Percentiles rank a stretch among this genome's conserved stretches.
phyloP scores from a whole-genome alignment of 495 filamentous ascomycete species.

The Glonium stellatum region DNA sequence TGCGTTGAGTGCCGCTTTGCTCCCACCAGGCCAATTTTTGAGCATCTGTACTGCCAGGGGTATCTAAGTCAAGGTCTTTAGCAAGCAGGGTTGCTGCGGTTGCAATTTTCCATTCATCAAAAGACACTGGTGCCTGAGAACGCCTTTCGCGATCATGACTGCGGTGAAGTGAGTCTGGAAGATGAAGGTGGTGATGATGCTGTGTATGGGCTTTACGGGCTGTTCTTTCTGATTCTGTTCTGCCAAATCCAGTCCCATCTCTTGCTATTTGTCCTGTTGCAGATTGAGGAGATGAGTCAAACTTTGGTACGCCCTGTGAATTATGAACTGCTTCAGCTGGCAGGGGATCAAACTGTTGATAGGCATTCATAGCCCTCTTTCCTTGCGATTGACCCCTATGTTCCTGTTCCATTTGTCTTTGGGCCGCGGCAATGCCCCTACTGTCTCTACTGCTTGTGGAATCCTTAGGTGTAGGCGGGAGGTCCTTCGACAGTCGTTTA shows the following conservation, averaged over 20 bases:
- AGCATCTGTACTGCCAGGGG: constrained; percentile 4
- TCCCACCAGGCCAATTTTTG: constrained; percentile 35
- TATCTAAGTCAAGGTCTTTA: constrained; percentile 32
- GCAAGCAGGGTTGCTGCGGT: constrained; percentile 20
- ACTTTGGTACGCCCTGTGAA: constrained; percentile 16
- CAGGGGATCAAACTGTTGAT: constrained; percentile 23
- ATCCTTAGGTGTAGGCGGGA: constrained; percentile 17
- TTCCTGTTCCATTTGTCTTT: constrained; percentile 28
- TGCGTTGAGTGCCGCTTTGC: constrained; percentile 17
- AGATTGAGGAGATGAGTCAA: constrained; percentile 25
- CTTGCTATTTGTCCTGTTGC: constrained; percentile 18
- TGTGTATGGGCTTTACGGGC: constrained; percentile 3
- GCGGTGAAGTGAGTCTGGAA: constrained; percentile 29
- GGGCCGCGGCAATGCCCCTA: constrained; percentile 23
- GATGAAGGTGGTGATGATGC: constrained; percentile 23
- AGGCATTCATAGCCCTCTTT: not conserved
- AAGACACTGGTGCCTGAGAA: constrained; percentile 24
- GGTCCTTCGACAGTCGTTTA: constrained; percentile 24
- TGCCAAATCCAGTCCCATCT: constrained; percentile 30
- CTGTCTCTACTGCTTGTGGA: constrained; percentile 13
- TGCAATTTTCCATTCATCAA: constrained; percentile 36
- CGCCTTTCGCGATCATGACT: constrained; percentile 24
- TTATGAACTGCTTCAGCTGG: constrained; percentile 16
- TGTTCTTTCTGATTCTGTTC: constrained; percentile 4
- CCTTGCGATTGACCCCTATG: constrained; percentile 21